Conservation (phyloP, 306 rosid species). For the Vachellia pachyceras region DNA sequence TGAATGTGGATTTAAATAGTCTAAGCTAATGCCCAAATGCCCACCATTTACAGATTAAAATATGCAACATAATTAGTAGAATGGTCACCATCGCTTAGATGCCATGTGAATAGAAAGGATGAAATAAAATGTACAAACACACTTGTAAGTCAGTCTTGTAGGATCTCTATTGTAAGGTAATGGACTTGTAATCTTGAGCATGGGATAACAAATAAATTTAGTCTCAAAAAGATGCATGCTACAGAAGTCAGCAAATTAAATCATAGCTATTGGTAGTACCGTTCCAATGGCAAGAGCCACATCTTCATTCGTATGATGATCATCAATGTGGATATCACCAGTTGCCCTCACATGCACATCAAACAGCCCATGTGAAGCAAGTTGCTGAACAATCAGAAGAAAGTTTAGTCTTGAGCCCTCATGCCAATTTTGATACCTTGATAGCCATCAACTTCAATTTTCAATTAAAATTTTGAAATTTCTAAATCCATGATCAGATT, state of each 20-base stretch:
- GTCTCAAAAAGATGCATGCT: neutral
- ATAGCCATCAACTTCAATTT: slow-evolving; percentile 14
- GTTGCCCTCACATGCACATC: slow-evolving; percentile 22
- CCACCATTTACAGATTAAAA: neutral
- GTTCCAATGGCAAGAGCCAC: slow-evolving; percentile 25
- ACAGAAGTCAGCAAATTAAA: neutral
- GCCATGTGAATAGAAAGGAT: neutral
- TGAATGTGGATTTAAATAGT: slow-evolving; percentile 2
- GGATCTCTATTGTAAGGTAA: neutral
- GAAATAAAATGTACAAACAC: neutral
- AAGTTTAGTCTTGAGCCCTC: neutral
- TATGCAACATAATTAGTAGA: neutral
- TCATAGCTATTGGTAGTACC: slow-evolving; percentile 2
- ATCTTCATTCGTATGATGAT: slow-evolving; percentile 18
- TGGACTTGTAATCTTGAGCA: neutral
- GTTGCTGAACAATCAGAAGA: slow-evolving; percentile 19
- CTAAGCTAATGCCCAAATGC: slow-evolving; percentile 14
- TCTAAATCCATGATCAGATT: slow-evolving; percentile 3
- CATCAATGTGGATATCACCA: slow-evolving; percentile 23
- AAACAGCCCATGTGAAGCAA: slow-evolving; percentile 23
- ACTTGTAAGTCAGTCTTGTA: neutral
- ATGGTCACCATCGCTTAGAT: neutral
- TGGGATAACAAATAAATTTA: neutral
- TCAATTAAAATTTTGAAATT: slow-evolving; percentile 7
- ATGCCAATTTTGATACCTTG: neutral